These are phyloP conservation scores for Nicotiana paniculata DNA, from an alignment of 257 asterid genomes.

Conservation along the genomic window DNA sequence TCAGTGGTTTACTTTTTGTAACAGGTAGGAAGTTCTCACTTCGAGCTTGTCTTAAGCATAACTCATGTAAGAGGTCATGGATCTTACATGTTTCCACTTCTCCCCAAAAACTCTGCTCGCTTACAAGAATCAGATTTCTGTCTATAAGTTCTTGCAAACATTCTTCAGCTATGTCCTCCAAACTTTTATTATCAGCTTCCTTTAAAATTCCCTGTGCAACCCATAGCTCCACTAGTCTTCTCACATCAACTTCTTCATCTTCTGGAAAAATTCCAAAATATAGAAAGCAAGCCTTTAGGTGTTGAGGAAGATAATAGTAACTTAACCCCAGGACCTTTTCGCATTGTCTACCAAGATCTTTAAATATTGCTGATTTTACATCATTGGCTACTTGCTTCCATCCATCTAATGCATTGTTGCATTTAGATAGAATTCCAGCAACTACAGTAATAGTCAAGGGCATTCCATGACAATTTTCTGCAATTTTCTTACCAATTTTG, in stretches of 20 bases:
- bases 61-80: conserved; percentile 9
- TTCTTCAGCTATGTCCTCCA: conserved; percentile 4
- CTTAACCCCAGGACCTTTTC: neutral
- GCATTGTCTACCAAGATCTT: neutral
- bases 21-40: neutral
- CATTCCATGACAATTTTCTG: conserved; percentile 10
- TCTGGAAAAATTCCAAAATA: neutral
- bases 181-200: neutral
- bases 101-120: neutral
- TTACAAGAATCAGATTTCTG: conserved; percentile 9
- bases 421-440: conserved; percentile 2
- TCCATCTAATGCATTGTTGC: neutral
- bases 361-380: neutral
- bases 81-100: conserved; percentile 10
- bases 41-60: conserved; percentile 14
- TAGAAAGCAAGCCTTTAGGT: conserved; percentile 12
- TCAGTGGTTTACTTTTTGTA: neutral
- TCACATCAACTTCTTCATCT: conserved; percentile 4
- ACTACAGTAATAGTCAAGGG: conserved; percentile 4
- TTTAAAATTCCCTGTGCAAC: conserved; percentile 16
- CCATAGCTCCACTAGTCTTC: conserved; percentile 6
- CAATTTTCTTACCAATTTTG: conserved; percentile 1
- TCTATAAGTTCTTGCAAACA: conserved; percentile 10
- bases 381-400: conserved; percentile 5
- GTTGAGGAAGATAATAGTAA: conserved; percentile 10